Base-by-base conservation (phyloP, 169 alveolate genomes). In the Eimeria necatrix region DNA sequence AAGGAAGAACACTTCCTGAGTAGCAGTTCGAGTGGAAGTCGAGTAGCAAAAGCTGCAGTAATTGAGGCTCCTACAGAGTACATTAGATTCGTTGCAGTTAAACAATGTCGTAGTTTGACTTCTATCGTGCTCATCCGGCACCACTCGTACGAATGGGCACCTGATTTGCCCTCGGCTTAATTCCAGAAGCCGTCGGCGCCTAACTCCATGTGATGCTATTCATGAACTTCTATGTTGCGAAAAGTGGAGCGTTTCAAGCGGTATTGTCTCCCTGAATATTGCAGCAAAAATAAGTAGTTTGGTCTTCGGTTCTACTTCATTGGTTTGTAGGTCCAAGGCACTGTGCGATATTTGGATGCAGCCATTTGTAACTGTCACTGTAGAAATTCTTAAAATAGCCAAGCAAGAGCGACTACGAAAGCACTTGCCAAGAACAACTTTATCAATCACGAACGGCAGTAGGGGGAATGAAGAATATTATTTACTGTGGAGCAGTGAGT, bases 41-140 rank as follows among this genome's bases (percentile, higher is more conserved):
- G 97, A 98, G 98, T 97, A 98, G 98, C 99, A 98, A 98, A 98
- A 98, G 98, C 98, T 98, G 98, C 98, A 98, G 98, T 97, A 97
- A 98, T 97, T 97, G 98, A 98, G 97, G 98, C 98, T 98, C 99
- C 98, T 97, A 96, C 97, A 98, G 99, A 97, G 98, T 98, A 97
- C 97, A 98, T 96, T 97, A 96, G 97, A 96, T 98, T 97, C 97
- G 98, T 97, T 97, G 99, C 98, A 96, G 99, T 98, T 97, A 96
- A 96, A 97, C 41, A 32, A 32, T 32, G 41, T 61, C 26, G 74
- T 4, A 61, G 74, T 61, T 61, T n/a, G 74, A 18, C 22, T 61
- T 61, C 41, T 61, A 26, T 2, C 74, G 26, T 61, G 2, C 46
- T 18, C 74, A 61, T n/a, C 74, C 74, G 18, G 26, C 74, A 26